Evolutionary conservation across 345 rosid species (phyloP).

Genomic region (Tarenaya hassleriana): DNA sequence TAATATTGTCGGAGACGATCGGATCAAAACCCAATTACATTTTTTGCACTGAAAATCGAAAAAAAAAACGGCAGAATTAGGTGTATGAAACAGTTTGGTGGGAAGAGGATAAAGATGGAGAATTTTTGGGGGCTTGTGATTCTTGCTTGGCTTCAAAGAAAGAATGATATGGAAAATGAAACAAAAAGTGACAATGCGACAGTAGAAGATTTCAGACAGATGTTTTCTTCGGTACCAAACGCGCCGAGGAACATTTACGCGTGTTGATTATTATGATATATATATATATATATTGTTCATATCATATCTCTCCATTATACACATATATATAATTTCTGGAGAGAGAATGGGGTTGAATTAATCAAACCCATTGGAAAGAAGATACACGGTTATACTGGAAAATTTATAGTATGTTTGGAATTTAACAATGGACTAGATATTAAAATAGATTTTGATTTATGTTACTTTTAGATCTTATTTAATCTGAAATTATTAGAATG

Average conservation of each 20-base stretch:
- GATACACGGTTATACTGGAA: too few species aligned
- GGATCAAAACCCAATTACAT: neutral
- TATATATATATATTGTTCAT: neutral
- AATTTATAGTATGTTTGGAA: too few species aligned
- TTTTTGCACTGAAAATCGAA: constrained; percentile 8
- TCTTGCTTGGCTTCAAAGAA: constrained; percentile 30
- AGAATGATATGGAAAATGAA: neutral
- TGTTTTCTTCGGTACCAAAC: constrained; percentile 16
- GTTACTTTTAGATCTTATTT: too few species aligned
- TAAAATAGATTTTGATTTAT: too few species aligned
- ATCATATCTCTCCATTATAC: neutral
- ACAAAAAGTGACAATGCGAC: neutral
- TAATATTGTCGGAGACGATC: neutral
- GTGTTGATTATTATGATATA: too few species aligned
- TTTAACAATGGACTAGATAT: too few species aligned
- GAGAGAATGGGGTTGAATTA: constrained; percentile 1
- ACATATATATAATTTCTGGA: neutral
- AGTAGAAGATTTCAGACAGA: constrained; percentile 10
- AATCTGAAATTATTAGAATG: too few species aligned
- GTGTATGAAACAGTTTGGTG: neutral
- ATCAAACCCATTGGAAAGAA: too few species aligned
- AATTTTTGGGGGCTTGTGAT: constrained; percentile 10
- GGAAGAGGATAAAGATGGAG: neutral
- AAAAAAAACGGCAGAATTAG: constrained; percentile 14
- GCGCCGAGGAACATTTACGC: constrained; percentile 5